Evolutionary conservation across 208 protist genomes (phyloP), one percentile per base, ranked within the genome.

Genomic region (Kentomonas sorsogonicus): DNA sequence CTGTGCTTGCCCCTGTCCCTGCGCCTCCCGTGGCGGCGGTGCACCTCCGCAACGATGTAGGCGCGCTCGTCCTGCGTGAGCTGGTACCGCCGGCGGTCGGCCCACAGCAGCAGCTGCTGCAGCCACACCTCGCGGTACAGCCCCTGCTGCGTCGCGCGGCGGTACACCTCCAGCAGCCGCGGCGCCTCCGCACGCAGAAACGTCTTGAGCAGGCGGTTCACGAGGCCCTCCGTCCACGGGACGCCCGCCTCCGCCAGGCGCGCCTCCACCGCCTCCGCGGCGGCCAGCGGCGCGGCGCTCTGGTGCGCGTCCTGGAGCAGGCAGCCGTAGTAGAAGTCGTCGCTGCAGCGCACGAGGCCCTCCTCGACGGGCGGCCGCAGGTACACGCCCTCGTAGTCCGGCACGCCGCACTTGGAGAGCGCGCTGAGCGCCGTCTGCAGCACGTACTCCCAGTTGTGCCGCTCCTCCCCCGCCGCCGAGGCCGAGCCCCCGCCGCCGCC

Each of bases 61-160:
- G 41, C 65, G 0, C 85, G 71, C 6, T 92, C 70, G 23, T 74
- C 71, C 9, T 30, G 29, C 5, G 74, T 65, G 30, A 92, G 70
- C n/a, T 72, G 59, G 70, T 92, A 92, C 29, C 85, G 80, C 18
- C 81, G 81, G n/a, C 85, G 85, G 43, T 92, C 80, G 1, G 85
- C 85, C 80, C 85, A 92, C 20, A 89, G 62, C 7, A 92, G 31
- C 13, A 92, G 61, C 29, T 85, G 73, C 25, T 87, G 77, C 0
- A 85, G 69, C 81, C 85, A 92, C 27, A 72, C 51, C 16, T 54
- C 31, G 1, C 76, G 75, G 39, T 78, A 23, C 11, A 55, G 52
- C 16, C 80, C 69, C 34, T 70, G 51, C 16, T 72, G 29, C 34
- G 71, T 74, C 15, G 78, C 84, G 33, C 81, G 51, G n/a, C 53